Conservation (phyloP, 2,329 filamentous ascomycete species). For the Microsporum audouinii region DNA sequence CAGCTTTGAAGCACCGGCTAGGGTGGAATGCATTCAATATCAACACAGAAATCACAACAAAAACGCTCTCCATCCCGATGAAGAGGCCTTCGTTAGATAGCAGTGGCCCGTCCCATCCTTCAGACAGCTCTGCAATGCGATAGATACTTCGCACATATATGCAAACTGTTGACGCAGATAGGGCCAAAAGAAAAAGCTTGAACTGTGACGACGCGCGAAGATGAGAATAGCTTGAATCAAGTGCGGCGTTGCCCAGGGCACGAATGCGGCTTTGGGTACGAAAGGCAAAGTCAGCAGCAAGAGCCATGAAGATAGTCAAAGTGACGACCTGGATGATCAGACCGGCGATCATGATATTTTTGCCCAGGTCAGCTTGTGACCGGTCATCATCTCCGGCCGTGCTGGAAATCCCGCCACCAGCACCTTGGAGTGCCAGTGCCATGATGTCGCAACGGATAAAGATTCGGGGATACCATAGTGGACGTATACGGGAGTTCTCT, state of each 20-base stretch:
- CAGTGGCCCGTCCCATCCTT: constrained; percentile 51
- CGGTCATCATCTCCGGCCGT: constrained; percentile 22
- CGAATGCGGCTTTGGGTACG: constrained; percentile 7
- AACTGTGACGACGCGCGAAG: constrained; percentile 27
- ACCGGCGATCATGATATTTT: constrained; percentile 33
- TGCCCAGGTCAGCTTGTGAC: constrained; percentile 19
- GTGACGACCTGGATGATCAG: constrained; percentile 33
- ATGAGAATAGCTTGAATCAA: constrained; percentile 9
- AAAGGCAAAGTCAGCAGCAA: constrained; percentile 24
- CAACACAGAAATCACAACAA: constrained; percentile 14
- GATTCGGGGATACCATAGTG: constrained; percentile 26
- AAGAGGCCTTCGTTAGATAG: constrained; percentile 47
- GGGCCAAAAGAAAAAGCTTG: constrained; percentile 22
- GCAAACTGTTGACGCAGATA: constrained; percentile 46
- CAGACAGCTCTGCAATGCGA: constrained; percentile 53
- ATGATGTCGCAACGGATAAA: constrained; percentile 55
- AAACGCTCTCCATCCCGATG: constrained; percentile 45
- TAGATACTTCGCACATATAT: constrained; percentile 56
- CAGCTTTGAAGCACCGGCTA: constrained; percentile 17
- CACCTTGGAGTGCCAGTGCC: constrained; percentile 49
- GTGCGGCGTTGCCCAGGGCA: background rate
- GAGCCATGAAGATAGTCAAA: constrained; percentile 24
- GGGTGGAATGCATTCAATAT: constrained; percentile 41
- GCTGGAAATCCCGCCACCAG: constrained; percentile 47
- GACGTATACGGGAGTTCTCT: constrained; percentile 24